Base-by-base conservation (phyloP, 1,284 basidiomycete species). In the Pterulicium gracile region DNA sequence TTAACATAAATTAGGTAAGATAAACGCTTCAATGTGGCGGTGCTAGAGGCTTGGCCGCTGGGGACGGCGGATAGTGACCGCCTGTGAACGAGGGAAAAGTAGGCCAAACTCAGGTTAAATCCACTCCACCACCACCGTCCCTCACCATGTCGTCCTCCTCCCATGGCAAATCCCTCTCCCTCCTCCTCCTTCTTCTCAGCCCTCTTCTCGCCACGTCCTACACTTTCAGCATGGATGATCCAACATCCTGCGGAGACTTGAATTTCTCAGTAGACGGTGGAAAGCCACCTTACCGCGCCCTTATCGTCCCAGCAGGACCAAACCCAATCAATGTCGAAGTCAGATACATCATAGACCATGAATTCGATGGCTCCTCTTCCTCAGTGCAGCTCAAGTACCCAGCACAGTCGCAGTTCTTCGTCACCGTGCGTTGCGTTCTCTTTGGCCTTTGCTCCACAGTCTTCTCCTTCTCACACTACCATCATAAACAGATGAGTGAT, bases 271-370 rank as follows among this genome's bases (percentile, higher is more conserved):
- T 87, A 47, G 58, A 63, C 46, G 70, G 65, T 24, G 78, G 79
- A 42, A 56, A 60, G 39, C 76, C 82, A 0, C 85, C 85, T 0
- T 88, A 83, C 61, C 68, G 65, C 39, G 64, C 79, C 44, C 65
- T 87, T 27, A 66, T 88, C 48, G 63, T 87, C 43, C 85, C 85
- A 1, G 73, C 68, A 55, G 84, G 84, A 3, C 64, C 79, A 2
- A 67, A 73, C 0, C 74, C 84, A 2, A 66, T 85, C 3, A 72
- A 69, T 49, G 62, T 74, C 34, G 87, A 89, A 60, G 80, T 70
- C 22, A 69, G 86, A 39, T 73, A 58, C 41, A 81, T 88, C 42
- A 58, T 80, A 42, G 70, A 72, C 52, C 58, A 75, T 18, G 56
- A 68, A 3, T 86, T 86, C 54, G 52, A 65, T 22, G 69, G 60